Conservation (phyloP, 139 green algal genomes). For the Chlorella ohadii region DNA sequence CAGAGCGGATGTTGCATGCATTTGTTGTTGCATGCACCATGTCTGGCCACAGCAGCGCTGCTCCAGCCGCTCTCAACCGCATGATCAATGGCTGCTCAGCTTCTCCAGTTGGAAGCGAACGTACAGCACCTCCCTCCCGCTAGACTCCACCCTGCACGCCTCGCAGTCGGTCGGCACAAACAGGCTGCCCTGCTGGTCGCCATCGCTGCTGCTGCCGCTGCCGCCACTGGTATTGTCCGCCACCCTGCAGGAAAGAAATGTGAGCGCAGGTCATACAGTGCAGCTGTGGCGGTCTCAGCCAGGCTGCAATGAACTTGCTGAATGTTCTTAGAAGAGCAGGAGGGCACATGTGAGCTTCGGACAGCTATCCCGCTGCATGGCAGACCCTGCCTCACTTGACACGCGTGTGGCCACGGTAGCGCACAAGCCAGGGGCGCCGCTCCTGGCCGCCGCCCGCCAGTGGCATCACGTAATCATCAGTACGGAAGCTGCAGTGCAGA, state of each 20-base stretch:
- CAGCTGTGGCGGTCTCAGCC: too few species aligned
- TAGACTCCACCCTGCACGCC: not conserved
- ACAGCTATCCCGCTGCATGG: too few species aligned
- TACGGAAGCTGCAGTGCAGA: slow-evolving; percentile 4
- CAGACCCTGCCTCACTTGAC: not conserved
- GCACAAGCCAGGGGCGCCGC: not conserved
- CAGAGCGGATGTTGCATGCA: too few species aligned
- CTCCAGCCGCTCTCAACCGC: too few species aligned
- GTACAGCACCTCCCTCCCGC: not conserved
- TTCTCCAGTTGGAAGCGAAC: not conserved
- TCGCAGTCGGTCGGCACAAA: not conserved
- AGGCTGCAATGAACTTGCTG: too few species aligned
- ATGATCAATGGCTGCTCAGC: too few species aligned
- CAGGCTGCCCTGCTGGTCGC: not conserved
- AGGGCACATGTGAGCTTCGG: too few species aligned
- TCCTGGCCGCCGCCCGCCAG: not conserved
- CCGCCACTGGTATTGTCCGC: not conserved
- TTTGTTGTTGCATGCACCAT: too few species aligned
- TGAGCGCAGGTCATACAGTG: too few species aligned
- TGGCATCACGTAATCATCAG: not conserved
- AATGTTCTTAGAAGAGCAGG: too few species aligned
- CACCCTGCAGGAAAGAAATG: not conserved
- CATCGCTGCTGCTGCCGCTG: not conserved
- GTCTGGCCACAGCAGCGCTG: too few species aligned
- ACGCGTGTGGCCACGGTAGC: not conserved